Conservation (phyloP, 129 eudicot genomes). For the Dittrichia graveolens region DNA sequence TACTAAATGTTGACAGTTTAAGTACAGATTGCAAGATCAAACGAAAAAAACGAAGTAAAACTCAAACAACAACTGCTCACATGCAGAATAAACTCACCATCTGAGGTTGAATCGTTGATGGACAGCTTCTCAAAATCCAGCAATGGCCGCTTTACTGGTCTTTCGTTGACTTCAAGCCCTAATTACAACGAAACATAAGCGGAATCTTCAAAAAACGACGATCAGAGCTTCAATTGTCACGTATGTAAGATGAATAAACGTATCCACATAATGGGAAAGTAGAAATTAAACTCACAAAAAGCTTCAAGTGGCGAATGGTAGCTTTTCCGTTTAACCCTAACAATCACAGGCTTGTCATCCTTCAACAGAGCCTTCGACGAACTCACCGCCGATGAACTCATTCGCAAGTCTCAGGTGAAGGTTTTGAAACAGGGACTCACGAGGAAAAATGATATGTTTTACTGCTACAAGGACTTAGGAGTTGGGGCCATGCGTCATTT, state of each 20-base stretch:
- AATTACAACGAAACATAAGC: slow-evolving; percentile 1
- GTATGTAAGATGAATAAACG: background rate
- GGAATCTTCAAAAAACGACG: background rate
- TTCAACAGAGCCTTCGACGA: slow-evolving; percentile 35
- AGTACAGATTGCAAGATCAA: background rate
- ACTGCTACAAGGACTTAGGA: no score
- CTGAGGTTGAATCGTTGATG: slow-evolving; percentile 49
- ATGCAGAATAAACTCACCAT: slow-evolving; percentile 35
- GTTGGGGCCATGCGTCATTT: no score
- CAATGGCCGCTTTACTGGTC: slow-evolving; percentile 75
- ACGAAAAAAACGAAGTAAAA: background rate
- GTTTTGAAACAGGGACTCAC: slow-evolving; percentile 6
- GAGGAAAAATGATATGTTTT: no score
- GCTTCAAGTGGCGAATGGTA: slow-evolving; percentile 87
- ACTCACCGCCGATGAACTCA: background rate
- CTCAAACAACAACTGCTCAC: background rate
- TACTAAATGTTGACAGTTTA: background rate
- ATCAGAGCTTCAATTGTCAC: background rate
- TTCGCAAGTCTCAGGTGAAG: slow-evolving; percentile 8
- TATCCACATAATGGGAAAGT: background rate
- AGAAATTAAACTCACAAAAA: slow-evolving; percentile 50
- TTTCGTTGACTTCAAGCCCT: slow-evolving; percentile 96
- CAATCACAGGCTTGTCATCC: slow-evolving; percentile 66
- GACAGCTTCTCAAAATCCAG: slow-evolving; percentile 82
- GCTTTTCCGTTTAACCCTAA: slow-evolving; percentile 83